A percentile compares a stretch with the other conserved stretches of the same genome.
Conservation (phyloP, 441 rosid species). For the Gossypium trilobum region DNA sequence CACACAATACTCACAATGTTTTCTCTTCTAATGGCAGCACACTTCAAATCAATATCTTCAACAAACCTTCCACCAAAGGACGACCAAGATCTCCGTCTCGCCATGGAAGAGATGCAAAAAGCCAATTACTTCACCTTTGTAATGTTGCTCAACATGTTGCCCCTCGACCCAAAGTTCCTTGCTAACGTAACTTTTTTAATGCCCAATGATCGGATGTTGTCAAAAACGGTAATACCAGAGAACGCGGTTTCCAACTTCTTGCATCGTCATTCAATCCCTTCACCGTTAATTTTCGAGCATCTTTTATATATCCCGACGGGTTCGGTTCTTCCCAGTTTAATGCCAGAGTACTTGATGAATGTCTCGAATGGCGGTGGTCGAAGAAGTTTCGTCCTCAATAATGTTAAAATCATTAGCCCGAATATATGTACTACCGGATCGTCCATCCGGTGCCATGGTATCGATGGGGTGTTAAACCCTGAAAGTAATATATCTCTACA, state of each 20-base stretch:
- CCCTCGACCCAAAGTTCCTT: constrained; percentile 19
- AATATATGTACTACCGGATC: constrained; percentile 44
- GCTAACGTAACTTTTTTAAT: constrained; percentile 57
- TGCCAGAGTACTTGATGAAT: constrained; percentile 34
- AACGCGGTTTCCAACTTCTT: constrained; percentile 37
- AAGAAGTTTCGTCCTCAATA: constrained; percentile 40
- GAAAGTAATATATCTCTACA: constrained; percentile 12
- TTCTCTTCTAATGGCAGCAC: constrained; percentile 13
- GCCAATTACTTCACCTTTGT: constrained; percentile 67
- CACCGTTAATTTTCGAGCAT: constrained; percentile 53
- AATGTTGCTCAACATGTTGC: constrained; percentile 58
- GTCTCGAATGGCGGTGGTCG: constrained; percentile 47
- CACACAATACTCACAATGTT: constrained; percentile 7
- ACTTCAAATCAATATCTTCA: constrained; percentile 20
- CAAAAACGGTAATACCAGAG: constrained; percentile 18
- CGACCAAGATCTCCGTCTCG: constrained; percentile 31
- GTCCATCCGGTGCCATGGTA: constrained; percentile 67
- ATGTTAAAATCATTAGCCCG: constrained; percentile 47
- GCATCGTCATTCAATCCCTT: constrained; percentile 66
- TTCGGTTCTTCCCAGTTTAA: constrained; percentile 42
- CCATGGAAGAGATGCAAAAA: constrained; percentile 56
- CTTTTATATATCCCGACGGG: constrained; percentile 49
- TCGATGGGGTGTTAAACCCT: constrained; percentile 39
- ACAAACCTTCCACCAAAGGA: constrained; percentile 6
- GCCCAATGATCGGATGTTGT: constrained; percentile 51